Base-by-base conservation (phyloP, 352 stramenopile species). In the Globisporangium spiculum region DNA sequence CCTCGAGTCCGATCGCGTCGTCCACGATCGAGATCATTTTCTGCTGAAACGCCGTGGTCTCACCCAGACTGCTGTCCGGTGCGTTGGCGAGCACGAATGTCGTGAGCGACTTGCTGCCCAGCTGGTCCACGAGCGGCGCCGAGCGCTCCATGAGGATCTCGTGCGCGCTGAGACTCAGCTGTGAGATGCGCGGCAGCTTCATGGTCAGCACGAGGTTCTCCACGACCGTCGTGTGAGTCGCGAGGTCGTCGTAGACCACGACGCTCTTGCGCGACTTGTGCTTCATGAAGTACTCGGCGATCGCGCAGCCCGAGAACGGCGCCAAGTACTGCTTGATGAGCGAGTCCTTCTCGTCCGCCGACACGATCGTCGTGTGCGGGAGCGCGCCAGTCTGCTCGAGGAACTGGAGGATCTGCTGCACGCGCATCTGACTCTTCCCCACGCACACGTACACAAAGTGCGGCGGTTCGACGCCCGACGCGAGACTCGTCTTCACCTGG, bases 171-270 rank as follows among this genome's bases (percentile, higher is more conserved):
- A 94, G 78, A 65, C 80, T 92, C 36, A 86, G 73, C 68, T 86
- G 79, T 38, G 84, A 75, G 24, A 75, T 71, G 50, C 81, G 83
- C 24, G 86, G 84, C 52, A 94, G 67, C 63, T 79, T 79, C 73
- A 93, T 84, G 58, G 73, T 76, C 68, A 91, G 83, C 61, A 93
- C 81, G n/a, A 94, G 75, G 16, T 69, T 80, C 67, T 94, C 86
- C 26, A 93, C 84, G 16, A 92, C 78, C 55, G 70, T 85, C 66
- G 80, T 91, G 67, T 94, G 86, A 2, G 78, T 86, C 4, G 86
- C 81, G 53, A 94, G 62, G 67, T 94, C 86, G 55, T 94, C 86
- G 74, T 94, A 94, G 34, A 94, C 72, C 24, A 94, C 81, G 8
- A 94, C 76, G 64, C 80, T 87, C 7, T 75, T 78, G n/a, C 62